A percentile compares a stretch with the other conserved stretches of the same genome.
Evolutionary conservation across 2,329 filamentous ascomycete species (phyloP).

Genomic region (Cryphonectria parasitica): DNA sequence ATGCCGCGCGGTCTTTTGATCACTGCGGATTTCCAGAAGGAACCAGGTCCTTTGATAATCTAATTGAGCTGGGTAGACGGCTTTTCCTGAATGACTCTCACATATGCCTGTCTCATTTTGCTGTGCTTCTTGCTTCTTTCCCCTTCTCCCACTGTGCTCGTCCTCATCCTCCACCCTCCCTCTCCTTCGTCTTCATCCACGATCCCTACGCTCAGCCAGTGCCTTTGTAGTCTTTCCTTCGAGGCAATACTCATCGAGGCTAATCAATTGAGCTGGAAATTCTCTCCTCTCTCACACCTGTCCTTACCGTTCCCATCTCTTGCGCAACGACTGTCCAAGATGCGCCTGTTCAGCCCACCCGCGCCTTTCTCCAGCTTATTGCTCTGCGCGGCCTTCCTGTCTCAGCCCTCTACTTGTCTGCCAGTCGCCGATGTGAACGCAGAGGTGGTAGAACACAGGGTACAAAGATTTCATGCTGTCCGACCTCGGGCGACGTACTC

Average conservation of each 20-base stretch:
- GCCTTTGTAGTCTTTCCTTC: background rate
- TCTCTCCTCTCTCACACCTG: background rate
- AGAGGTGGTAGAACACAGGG: background rate
- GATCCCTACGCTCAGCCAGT: background rate
- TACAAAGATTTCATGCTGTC: slow-evolving; percentile 18
- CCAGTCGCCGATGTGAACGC: slow-evolving; percentile 15
- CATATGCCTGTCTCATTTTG: background rate
- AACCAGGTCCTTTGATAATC: background rate
- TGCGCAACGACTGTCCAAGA: background rate
- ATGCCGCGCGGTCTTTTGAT: background rate
- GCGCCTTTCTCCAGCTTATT: slow-evolving; percentile 16
- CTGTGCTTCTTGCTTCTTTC: background rate
- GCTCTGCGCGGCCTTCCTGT: slow-evolving; percentile 10
- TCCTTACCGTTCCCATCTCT: background rate
- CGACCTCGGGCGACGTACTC: slow-evolving; percentile 26
- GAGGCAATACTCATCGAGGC: background rate
- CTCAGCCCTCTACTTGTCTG: background rate
- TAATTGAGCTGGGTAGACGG: background rate
- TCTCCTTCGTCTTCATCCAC: background rate
- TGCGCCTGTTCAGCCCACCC: slow-evolving; percentile 4
- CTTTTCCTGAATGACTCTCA: background rate
- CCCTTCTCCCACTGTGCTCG: background rate
- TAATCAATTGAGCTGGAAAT: background rate
- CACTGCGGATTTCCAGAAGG: background rate
- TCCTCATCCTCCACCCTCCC: background rate